Evolutionary conservation across 1,284 basidiomycete species (phyloP).

Genomic region (Cutaneotrichosporon cutaneum): DNA sequence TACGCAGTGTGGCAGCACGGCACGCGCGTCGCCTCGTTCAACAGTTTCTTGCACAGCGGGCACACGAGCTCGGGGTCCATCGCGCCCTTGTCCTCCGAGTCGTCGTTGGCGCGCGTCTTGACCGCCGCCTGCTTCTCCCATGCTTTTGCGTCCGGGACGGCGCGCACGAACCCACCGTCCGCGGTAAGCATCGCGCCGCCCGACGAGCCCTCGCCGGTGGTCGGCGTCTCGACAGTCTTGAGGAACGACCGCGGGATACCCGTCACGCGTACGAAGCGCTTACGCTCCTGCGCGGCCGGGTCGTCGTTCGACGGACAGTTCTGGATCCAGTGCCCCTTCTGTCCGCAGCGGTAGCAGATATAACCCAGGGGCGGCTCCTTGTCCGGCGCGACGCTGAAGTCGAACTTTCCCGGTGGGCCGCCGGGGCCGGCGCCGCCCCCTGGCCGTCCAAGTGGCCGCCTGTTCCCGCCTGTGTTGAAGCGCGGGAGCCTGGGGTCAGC

Average conservation of each 20-base stretch:
- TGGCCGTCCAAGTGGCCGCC: conserved; percentile 27
- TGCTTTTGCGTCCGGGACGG: conserved; percentile 84
- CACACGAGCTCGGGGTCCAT: conserved; percentile 73
- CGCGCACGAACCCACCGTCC: conserved; percentile 92
- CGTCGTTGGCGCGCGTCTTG: conserved; percentile 74
- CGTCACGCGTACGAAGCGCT: conserved; percentile 94
- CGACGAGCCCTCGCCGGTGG: conserved; percentile 63
- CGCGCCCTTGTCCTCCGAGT: conserved; percentile 70
- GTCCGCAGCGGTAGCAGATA: conserved; percentile 98
- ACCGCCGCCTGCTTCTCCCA: conserved; percentile 85
- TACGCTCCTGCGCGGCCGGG: conserved; percentile 87
- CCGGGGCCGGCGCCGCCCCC: conserved; percentile 54
- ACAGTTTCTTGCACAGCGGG: conserved; percentile 82
- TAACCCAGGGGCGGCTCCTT: conserved; percentile 73
- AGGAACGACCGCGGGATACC: conserved; percentile 97
- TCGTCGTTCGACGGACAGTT: conserved; percentile 98
- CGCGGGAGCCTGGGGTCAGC: conserved; percentile 21
- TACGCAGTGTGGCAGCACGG: conserved; percentile 87
- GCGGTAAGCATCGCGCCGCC: conserved; percentile 94
- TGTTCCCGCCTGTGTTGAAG: conserved; percentile 18
- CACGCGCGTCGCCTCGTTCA: conserved; percentile 83
- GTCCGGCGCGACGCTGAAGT: conserved; percentile 55
- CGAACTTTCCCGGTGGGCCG: conserved; percentile 34
- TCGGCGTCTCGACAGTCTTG: conserved; percentile 88
- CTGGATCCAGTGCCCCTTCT: conserved; percentile 99